A percentile compares a stretch with the other conserved stretches of the same genome.
phyloP scores from a whole-genome alignment of 2,329 filamentous ascomycete genomes.

The Plectosphaerella plurivora region DNA sequence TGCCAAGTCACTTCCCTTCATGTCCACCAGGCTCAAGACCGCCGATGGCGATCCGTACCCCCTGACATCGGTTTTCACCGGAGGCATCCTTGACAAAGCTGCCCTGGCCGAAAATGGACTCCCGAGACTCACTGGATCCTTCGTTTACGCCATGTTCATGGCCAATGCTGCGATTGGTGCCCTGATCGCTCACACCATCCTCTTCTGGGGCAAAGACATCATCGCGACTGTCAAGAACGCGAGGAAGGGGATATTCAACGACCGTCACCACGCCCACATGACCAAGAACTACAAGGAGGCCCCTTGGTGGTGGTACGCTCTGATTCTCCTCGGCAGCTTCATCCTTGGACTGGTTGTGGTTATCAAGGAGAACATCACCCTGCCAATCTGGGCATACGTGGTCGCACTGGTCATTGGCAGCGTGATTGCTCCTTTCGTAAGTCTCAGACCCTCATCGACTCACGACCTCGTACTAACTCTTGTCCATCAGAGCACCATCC shows the following conservation, averaged over 20 bases:
- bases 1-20: constrained; percentile 43
- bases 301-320: constrained; percentile 42
- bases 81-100: constrained; percentile 33
- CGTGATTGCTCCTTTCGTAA: constrained; percentile 45
- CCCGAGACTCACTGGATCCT: constrained; percentile 42
- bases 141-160: constrained; percentile 51
- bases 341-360: constrained; percentile 41
- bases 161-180: constrained; percentile 57
- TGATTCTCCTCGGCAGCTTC: constrained; percentile 36
- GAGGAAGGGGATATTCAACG: constrained; percentile 34
- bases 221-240: constrained; percentile 40
- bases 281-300: constrained; percentile 46
- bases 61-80: constrained; percentile 30
- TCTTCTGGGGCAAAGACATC: constrained; percentile 55
- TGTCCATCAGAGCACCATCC: constrained; percentile 37
- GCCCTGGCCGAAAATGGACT: constrained; percentile 37
- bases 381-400: constrained; percentile 43
- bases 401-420: constrained; percentile 37
- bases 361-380: constrained; percentile 38
- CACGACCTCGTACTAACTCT: constrained; percentile 5
- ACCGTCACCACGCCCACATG: constrained; percentile 50
- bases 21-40: constrained; percentile 43
- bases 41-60: constrained; percentile 36
- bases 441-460: constrained; percentile 5
- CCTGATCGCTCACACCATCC: constrained; percentile 42